Conservation (phyloP, 2,329 filamentous ascomycete species). For the Setomelanomma holmii region DNA sequence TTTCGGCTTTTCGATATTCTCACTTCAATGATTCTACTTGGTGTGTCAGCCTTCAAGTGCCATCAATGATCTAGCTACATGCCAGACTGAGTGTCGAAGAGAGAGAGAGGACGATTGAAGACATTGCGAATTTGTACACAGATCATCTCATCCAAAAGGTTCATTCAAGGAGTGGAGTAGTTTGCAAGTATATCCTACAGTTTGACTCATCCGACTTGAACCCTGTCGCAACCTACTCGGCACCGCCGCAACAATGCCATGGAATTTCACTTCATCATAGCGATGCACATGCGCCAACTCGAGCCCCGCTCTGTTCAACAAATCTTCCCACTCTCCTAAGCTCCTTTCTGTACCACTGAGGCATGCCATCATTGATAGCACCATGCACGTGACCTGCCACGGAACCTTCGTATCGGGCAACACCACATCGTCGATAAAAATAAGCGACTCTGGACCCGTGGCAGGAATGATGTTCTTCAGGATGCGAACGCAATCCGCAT, state of each 20-base stretch:
- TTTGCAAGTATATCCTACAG: no score
- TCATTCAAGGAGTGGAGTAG: neutral
- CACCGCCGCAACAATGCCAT: slow-evolving; percentile 30
- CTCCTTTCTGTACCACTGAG: slow-evolving; percentile 37
- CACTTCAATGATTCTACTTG: no score
- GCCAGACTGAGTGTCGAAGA: no score
- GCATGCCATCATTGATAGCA: slow-evolving; percentile 33
- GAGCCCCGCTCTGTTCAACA: slow-evolving; percentile 33
- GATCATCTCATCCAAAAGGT: no score
- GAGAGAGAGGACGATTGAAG: no score
- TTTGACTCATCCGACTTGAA: no score
- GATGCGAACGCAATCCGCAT: slow-evolving; percentile 36
- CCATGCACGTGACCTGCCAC: slow-evolving; percentile 40
- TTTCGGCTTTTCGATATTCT: no score
- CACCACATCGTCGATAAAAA: slow-evolving; percentile 44
- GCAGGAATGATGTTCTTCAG: slow-evolving; percentile 32
- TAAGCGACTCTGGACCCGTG: slow-evolving; percentile 34
- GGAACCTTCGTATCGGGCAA: slow-evolving; percentile 36
- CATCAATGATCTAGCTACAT: no score
- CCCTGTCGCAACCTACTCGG: slow-evolving; percentile 4
- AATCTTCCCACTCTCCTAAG: slow-evolving; percentile 21
- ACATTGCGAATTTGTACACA: no score
- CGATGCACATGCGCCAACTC: slow-evolving; percentile 30
- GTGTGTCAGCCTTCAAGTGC: no score
- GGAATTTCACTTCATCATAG: slow-evolving; percentile 34